phyloP scores from a whole-genome alignment of 192 early-diverging fungal species.

The Gryganskiella cystojenkinii region DNA sequence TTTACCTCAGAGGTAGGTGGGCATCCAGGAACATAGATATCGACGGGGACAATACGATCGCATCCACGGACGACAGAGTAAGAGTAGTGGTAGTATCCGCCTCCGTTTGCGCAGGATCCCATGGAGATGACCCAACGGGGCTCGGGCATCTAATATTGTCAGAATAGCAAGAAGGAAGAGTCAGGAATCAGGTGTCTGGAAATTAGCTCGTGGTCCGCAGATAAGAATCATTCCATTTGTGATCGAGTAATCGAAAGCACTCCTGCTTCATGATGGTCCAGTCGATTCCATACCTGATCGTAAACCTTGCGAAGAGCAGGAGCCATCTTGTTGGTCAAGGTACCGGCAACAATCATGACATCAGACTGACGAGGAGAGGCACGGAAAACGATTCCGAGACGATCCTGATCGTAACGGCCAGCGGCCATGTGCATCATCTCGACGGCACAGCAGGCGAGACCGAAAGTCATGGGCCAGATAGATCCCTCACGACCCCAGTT shows the following conservation, averaged over 20 bases:
- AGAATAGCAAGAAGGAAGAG: background rate
- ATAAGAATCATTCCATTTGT: too few species aligned
- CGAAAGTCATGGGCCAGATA: conserved; percentile 83
- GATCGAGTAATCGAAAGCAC: too few species aligned
- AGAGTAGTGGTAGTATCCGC: conserved; percentile 99
- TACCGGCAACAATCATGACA: conserved; percentile 99
- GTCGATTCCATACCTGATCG: conserved; percentile 59
- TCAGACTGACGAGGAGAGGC: conserved; percentile 97
- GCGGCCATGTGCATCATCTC: conserved; percentile 99
- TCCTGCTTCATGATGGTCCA: too few species aligned
- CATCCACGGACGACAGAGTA: conserved; percentile 96
- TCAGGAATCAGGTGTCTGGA: background rate
- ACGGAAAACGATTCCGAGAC: conserved; percentile 96
- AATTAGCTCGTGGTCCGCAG: background rate
- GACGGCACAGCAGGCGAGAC: conserved; percentile 92
- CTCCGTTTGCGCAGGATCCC: conserved; percentile 97
- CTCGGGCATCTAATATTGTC: conserved; percentile 87
- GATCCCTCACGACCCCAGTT: conserved; percentile 95
- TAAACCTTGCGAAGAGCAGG: conserved; percentile 74
- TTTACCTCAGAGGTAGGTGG: conserved; percentile 91
- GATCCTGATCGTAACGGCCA: conserved; percentile 97
- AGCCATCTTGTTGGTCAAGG: conserved; percentile 99
- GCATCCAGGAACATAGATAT: conserved; percentile 98
- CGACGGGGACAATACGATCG: conserved; percentile 94
- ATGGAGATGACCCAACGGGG: conserved; percentile 99